phyloP scores from a whole-genome alignment of 768 basidiomycete species.

The Pleurotus pulmonarius region DNA sequence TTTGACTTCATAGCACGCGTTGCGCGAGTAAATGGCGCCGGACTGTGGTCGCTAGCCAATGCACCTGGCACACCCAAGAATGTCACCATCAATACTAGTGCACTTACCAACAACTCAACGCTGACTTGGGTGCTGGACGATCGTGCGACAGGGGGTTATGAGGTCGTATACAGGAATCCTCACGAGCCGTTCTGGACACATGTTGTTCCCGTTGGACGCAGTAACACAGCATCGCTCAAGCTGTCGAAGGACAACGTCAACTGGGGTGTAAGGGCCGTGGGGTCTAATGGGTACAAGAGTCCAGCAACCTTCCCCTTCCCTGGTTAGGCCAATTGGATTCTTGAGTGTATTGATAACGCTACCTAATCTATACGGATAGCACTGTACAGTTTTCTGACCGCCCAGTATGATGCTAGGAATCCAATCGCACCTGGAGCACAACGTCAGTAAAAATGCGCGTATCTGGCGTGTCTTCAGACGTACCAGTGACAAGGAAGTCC shows the following conservation, averaged over 20 bases:
- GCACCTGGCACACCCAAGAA: conserved; percentile 45
- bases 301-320: conserved; percentile 40
- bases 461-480: conserved; percentile 13
- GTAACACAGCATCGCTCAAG: conserved; percentile 34
- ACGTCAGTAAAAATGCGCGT: neutral
- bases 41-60: conserved; percentile 51
- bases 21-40: conserved; percentile 49
- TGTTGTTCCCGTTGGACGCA: conserved; percentile 44
- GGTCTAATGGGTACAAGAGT: conserved; percentile 47
- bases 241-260: conserved; percentile 51
- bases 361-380: conserved; percentile 75
- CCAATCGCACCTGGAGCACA: conserved; percentile 76
- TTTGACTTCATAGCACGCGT: conserved; percentile 49
- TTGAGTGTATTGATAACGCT: no score
- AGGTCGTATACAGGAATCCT: conserved; percentile 48
- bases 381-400: conserved; percentile 78
- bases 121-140: conserved; percentile 36
- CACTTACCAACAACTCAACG: neutral
- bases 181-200: conserved; percentile 45
- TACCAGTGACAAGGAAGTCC: conserved; percentile 86
- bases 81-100: conserved; percentile 17
- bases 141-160: conserved; percentile 39
- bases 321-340: neutral
- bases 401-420: conserved; percentile 89
- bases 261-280: conserved; percentile 46